These are phyloP conservation scores for Aspergillus persii DNA, from an alignment of 2,329 filamentous ascomycete genomes.

Conservation along the genomic window DNA sequence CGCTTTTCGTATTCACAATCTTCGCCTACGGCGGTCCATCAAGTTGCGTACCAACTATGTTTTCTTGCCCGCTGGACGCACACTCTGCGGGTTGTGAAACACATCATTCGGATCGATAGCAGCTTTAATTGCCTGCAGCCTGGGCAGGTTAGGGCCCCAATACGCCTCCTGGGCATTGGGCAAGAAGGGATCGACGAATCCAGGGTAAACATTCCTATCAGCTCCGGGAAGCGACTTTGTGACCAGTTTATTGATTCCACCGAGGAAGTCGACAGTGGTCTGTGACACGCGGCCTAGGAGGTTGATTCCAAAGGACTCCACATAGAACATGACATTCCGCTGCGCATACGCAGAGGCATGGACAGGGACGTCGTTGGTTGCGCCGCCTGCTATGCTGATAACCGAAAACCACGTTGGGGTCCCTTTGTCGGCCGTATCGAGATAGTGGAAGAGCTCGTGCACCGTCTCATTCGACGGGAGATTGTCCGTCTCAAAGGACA, in stretches of 20 bases:
- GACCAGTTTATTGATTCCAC: slow-evolving; percentile 24
- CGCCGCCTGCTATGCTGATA: slow-evolving; percentile 62
- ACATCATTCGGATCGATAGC: slow-evolving; percentile 53
- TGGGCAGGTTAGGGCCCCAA: slow-evolving; percentile 53
- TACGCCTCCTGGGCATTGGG: slow-evolving; percentile 49
- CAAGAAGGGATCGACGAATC: slow-evolving; percentile 58
- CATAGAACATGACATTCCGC: slow-evolving; percentile 61
- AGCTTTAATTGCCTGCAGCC: slow-evolving; percentile 50
- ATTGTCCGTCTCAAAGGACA: slow-evolving; percentile 52
- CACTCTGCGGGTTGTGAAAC: slow-evolving; percentile 58
- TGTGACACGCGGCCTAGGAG: slow-evolving; percentile 43
- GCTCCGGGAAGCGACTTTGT: too few species aligned
- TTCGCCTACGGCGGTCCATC: too few species aligned
- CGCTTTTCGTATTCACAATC: too few species aligned
- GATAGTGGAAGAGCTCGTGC: slow-evolving; percentile 53
- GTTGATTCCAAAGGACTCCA: slow-evolving; percentile 60
- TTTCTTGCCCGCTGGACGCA: slow-evolving; percentile 1
- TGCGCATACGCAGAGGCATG: slow-evolving; percentile 61
- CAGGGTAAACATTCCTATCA: slow-evolving; percentile 21
- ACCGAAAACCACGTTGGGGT: slow-evolving; percentile 59
- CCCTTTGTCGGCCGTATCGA: slow-evolving; percentile 50
- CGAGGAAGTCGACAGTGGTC: slow-evolving; percentile 51
- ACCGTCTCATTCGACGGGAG: slow-evolving; percentile 48
- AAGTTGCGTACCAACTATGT: too few species aligned
- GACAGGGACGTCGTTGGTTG: slow-evolving; percentile 53